Percentiles rank a stretch among this genome's conserved stretches.
These are phyloP conservation scores for Penicillium pulvis DNA, from an alignment of 495 filamentous ascomycete species.

Conservation along the genomic window DNA sequence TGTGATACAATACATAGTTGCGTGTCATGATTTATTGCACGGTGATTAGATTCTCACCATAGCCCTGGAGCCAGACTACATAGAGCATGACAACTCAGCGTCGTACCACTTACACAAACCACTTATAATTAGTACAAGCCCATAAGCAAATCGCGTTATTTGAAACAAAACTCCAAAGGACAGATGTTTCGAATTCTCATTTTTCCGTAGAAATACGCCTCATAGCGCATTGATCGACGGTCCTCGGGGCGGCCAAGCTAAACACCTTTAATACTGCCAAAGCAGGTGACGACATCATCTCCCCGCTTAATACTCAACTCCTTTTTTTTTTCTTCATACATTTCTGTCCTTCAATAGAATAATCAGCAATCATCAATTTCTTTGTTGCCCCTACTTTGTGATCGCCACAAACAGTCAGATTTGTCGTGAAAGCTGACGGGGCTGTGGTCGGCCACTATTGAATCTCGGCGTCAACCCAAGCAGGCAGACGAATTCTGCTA, in stretches of 20 bases:
- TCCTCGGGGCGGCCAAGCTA: not conserved
- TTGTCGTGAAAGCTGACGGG: constrained; percentile 4
- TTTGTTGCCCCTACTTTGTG: not conserved
- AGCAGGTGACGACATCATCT: constrained; percentile 27
- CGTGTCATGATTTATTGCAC: too few relatives aligned
- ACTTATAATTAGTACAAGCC: not conserved
- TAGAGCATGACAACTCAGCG: not conserved
- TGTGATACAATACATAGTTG: too few relatives aligned
- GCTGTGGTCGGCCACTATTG: constrained; percentile 17
- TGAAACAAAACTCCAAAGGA: not conserved
- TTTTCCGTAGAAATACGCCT: not conserved
- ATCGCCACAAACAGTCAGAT: not conserved
- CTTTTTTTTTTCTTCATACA: constrained; percentile 4
- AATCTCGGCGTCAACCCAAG: constrained; percentile 17
- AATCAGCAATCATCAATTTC: not conserved
- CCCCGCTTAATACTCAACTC: constrained; percentile 15
- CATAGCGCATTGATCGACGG: not conserved
- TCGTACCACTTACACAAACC: not conserved
- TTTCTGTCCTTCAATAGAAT: not conserved
- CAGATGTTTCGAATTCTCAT: not conserved
- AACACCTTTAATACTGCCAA: constrained; percentile 6
- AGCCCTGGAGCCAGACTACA: not conserved
- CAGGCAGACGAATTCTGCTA: constrained; percentile 28
- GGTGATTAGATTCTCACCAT: too few relatives aligned
- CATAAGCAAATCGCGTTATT: not conserved